Evolutionary conservation across 2,329 filamentous ascomycete species (phyloP).

Genomic region (Epichloe uncinata): DNA sequence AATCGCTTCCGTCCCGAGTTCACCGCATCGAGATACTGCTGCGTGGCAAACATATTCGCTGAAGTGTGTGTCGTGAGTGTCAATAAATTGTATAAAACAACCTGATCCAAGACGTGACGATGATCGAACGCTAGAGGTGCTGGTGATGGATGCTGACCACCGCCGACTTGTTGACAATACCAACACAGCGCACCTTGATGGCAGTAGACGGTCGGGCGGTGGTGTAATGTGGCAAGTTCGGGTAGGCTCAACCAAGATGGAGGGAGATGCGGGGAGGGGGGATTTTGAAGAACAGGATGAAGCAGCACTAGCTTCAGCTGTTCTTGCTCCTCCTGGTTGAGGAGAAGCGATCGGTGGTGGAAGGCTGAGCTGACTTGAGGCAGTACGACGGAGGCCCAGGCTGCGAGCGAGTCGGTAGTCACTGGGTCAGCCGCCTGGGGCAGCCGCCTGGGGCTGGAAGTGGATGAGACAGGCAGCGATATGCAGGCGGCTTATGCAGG

Average conservation of each 20-base stretch:
- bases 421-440: not conserved
- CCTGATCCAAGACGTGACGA: not conserved
- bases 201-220: not conserved
- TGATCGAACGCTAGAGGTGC: not conserved
- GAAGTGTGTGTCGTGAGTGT: not conserved
- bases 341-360: not conserved
- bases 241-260: not conserved
- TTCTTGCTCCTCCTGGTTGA: not conserved
- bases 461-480: not conserved
- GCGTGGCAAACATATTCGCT: conserved; percentile 24
- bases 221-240: not conserved
- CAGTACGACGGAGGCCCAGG: not conserved
- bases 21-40: conserved; percentile 19
- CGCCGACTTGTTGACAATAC: not conserved
- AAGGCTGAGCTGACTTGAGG: not conserved
- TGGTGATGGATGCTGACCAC: not conserved
- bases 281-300: not conserved
- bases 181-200: not conserved
- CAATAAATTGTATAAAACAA: not conserved
- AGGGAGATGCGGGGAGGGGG: not conserved
- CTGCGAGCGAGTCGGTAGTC: not conserved
- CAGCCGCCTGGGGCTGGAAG: not conserved
- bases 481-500: not conserved
- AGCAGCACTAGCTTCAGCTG: not conserved
- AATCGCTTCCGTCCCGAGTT: conserved; percentile 30